phyloP scores from a whole-genome alignment of 306 rosid genomes.

The Citrullus amarus region DNA sequence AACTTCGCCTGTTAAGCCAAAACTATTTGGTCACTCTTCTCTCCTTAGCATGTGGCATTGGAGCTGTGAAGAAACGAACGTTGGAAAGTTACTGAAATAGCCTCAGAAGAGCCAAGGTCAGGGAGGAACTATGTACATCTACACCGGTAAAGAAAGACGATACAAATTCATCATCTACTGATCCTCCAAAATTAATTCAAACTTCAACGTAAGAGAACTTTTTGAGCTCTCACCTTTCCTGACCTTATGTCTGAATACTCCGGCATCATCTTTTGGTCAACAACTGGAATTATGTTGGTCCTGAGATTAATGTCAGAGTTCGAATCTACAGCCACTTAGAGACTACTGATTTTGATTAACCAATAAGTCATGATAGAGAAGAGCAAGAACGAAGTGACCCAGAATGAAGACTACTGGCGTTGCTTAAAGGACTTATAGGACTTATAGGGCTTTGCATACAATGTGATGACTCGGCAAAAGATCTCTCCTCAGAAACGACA shows the following conservation, averaged over 20 bases:
- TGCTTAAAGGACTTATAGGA: constrained; percentile 21
- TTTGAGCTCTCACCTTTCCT: not conserved
- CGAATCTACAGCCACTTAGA: not conserved
- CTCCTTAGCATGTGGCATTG: not conserved
- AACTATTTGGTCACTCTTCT: not conserved
- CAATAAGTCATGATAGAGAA: not conserved
- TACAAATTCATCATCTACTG: not conserved
- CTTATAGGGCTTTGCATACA: constrained; percentile 12
- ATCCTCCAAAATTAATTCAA: not conserved
- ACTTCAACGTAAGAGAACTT: not conserved
- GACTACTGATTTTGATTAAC: not conserved
- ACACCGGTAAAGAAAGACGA: not conserved
- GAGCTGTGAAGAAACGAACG: not conserved
- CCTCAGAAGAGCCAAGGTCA: not conserved
- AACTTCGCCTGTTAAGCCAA: not conserved
- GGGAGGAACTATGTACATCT: not conserved
- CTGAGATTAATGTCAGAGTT: not conserved
- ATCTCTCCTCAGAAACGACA: constrained; percentile 12
- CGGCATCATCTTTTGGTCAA: not conserved
- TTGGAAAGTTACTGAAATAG: not conserved
- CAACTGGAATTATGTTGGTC: not conserved
- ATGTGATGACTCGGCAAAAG: constrained; percentile 11
- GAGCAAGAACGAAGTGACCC: not conserved
- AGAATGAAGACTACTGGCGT: constrained; percentile 10
- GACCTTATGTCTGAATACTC: not conserved